Conservation (phyloP, 768 basidiomycete species). For the Rhodotorula taiwanensis region DNA sequence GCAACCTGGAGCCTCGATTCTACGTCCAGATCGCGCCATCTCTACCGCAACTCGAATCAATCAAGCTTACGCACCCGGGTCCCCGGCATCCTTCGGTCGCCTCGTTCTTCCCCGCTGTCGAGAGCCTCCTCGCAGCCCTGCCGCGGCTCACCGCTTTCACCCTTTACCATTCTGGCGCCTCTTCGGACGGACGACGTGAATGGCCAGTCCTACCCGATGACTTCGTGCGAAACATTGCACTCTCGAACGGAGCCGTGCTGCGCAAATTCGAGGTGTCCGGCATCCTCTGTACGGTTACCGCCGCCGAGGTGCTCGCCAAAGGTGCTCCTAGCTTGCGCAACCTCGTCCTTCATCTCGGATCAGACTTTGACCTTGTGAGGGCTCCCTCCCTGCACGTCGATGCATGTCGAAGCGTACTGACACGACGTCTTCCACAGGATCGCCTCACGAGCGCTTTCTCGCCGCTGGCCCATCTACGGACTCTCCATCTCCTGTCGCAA, state of each 20-base stretch:
- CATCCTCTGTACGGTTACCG: constrained; percentile 7
- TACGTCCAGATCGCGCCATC: constrained; percentile 9
- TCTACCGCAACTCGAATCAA: constrained; percentile 12
- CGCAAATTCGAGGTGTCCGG: constrained; percentile 30
- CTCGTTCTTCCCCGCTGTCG: constrained; percentile 26
- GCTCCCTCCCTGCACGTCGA: not conserved
- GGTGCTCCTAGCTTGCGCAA: constrained; percentile 1
- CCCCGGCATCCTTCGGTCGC: constrained; percentile 15
- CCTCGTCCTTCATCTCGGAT: constrained; percentile 26
- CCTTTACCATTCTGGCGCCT: constrained; percentile 27
- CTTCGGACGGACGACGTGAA: constrained; percentile 5
- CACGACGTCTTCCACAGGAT: not conserved
- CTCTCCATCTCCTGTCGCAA: constrained; percentile 28
- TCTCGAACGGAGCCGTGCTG: constrained; percentile 1
- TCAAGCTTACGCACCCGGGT: constrained; percentile 34
- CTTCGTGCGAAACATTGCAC: constrained; percentile 2
- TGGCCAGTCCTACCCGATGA: constrained; percentile 15
- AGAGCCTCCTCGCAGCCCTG: constrained; percentile 4
- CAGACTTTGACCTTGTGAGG: constrained; percentile 19
- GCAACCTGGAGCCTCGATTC: constrained; percentile 19
- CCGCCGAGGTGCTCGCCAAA: constrained; percentile 3
- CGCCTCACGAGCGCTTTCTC: constrained; percentile 15
- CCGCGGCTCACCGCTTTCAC: constrained; percentile 17
- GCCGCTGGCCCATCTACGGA: constrained; percentile 2
- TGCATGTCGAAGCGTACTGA: no score